Base-by-base conservation (phyloP, 257 asterid genomes). In the Parsonsia alboflavescens region DNA sequence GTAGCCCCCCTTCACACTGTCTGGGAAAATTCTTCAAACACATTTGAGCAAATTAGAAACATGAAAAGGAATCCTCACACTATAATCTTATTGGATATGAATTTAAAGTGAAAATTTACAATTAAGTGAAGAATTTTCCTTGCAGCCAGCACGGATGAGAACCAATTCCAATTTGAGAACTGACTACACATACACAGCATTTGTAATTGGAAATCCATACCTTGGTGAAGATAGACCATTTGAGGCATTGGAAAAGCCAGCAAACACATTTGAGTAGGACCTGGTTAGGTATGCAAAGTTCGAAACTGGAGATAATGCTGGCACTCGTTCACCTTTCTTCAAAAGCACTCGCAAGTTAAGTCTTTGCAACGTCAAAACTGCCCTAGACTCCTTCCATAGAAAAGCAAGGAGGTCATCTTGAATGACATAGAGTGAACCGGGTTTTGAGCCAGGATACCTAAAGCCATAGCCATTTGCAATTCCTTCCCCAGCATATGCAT, bases 381-480 rank as follows among this genome's bases (percentile, higher is more conserved):
- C 85, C 82, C 84, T 82, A 21, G 98, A 86, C 77, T 90, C 98
- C 81, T 78, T 90, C 98, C 98, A 92, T 33, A 90, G 58, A 70
- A 92, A 92, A 67, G 88, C 93, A 19, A 92, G 91, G 82, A 88
- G 70, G 69, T 88, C 89, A 41, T 92, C 90, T n/a, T 85, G 73
- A 57, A 85, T 85, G 36, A 87, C 91, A 88, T 82, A 92, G 62
- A 92, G 94, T 1, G 98, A 89, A 70, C 98, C 98, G 13, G 98
- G 96, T 76, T 92, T 92, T 10, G 94, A 84, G 73, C 98, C 98
- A 13, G 98, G 98, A 80, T 90, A 92, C 75, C 97, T 85, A 83
- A 90, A 92, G 57, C 98, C 98, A 74, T 92, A 92, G 11, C 98
- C 98, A 46, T 85, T 88, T 45, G 98, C 92, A 78, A 92, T 92